Base-by-base conservation (phyloP, 2,329 filamentous ascomycete species). In the Berkeleyomyces basicola region DNA sequence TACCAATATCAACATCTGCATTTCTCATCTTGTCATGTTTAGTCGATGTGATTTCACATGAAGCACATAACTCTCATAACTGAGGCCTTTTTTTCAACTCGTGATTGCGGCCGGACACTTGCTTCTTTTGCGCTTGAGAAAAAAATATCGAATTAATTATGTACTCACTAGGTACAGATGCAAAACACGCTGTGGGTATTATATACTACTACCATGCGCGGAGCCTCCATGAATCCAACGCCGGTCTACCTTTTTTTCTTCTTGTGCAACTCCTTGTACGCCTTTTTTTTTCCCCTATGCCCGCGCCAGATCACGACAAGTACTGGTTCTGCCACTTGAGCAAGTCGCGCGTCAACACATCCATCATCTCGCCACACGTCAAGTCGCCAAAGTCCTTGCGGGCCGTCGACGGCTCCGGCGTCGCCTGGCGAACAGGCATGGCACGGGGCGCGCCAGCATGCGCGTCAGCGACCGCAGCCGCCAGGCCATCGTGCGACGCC, bases 281-380 rank as follows among this genome's bases (percentile, higher is more conserved):
- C n/a, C 14, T 49, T 49, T 49, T 7, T 23, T 49, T 49, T 23
- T n/a, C 7, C 49, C 11, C 4, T 6, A 23, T 53, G 3, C 10
- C 10, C 36, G 14, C 36, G 31, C 37, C 31, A 2, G 10, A 44
- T 66, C 14, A 66, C 70, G 67, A 74, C 61, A 75, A 71, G 68
- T 81, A 90, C 69, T 88, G 82, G 67, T 86, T 85, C 74, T 95
- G 89, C 89, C 89, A 95, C 69, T 87, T 86, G 67, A 92, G 82
- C 69, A 95, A 79, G 71, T 90, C 84, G 66, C 87, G 80, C 65
- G 87, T 91, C 71, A 95, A 74, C 68, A 84, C 80, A 71, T 95
- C 90, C 88, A 95, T 95, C 88, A 95, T 95, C 73, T 95, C 88
- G 66, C 88, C 78, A 67, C 86, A 90, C 63, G 78, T 87, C 66